Percentiles rank a stretch among this genome's conserved stretches.
phyloP scores from a whole-genome alignment of 371 early-diverging fungal species.

The Mucor mucedo region DNA sequence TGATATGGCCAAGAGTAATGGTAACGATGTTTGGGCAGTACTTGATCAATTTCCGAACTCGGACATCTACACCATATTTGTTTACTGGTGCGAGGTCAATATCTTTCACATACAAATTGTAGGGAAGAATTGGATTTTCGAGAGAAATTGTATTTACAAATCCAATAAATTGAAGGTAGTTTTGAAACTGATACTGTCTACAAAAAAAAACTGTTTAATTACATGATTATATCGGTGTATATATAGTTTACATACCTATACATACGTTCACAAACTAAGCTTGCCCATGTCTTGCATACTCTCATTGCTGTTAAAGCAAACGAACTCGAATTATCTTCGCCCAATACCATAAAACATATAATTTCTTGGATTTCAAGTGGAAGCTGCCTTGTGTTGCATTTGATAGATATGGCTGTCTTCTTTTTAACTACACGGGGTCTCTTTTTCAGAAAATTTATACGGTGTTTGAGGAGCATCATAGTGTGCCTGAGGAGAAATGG shows the following conservation, averaged over 20 bases:
- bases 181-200: conserved; percentile 21
- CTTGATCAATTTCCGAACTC: conserved; percentile 19
- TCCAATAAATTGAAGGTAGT: conserved; percentile 27
- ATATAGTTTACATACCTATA: conserved; percentile 17
- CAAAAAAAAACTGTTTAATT: not conserved
- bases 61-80: conserved; percentile 24
- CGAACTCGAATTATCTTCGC: conserved; percentile 14
- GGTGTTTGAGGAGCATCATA: conserved; percentile 12
- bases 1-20: conserved; percentile 18
- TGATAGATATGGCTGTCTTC: conserved; percentile 1
- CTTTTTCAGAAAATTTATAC: conserved; percentile 19
- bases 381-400: conserved; percentile 13
- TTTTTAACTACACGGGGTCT: conserved; percentile 2
- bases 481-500: not conserved
- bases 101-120: conserved; percentile 13
- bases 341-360: conserved; percentile 19
- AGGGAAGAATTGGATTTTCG: conserved; percentile 13
- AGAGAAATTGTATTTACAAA: conserved; percentile 21
- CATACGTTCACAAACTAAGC: conserved; percentile 19
- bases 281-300: conserved; percentile 26
- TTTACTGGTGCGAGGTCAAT: conserved; percentile 28
- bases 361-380: conserved; percentile 29
- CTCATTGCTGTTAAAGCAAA: conserved; percentile 22
- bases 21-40: conserved; percentile 17
- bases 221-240: not conserved